These are phyloP conservation scores for Auxenochlorella protothecoides DNA, from an alignment of 139 green algal genomes.

Conservation along the genomic window DNA sequence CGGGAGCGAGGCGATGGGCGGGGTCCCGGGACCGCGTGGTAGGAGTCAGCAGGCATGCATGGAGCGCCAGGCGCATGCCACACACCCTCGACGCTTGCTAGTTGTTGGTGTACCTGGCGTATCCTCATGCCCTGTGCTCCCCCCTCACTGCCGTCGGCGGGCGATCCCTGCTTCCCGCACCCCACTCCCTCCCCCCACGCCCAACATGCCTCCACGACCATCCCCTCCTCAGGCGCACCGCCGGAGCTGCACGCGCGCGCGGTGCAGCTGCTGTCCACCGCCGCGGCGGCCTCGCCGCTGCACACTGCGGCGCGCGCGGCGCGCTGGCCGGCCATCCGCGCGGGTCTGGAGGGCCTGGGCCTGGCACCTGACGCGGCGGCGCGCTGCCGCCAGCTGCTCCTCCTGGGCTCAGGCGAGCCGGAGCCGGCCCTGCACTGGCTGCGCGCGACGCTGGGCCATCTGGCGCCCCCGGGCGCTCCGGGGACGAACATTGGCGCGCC, in stretches of 20 bases:
- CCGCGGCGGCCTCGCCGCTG: conserved; percentile 16
- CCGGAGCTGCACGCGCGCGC: conserved; percentile 25
- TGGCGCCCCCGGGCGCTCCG: not conserved
- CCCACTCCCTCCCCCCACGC: conserved; percentile 1
- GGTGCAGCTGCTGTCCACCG: conserved; percentile 39
- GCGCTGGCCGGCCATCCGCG: conserved; percentile 46
- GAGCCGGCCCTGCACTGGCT: conserved; percentile 21
- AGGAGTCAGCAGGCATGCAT: no score
- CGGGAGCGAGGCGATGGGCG: no score
- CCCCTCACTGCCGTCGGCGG: not conserved
- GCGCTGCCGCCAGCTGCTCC: conserved; percentile 40
- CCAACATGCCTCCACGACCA: no score
- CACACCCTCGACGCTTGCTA: no score
- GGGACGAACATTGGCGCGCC: not conserved
- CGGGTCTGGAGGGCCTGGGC: conserved; percentile 50
- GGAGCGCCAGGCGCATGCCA: no score
- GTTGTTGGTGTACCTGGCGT: not conserved
- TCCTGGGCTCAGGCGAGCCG: conserved; percentile 41
- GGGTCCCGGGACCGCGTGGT: no score
- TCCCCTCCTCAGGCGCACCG: conserved; percentile 1
- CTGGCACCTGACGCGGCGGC: conserved; percentile 34
- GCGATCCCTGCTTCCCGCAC: conserved; percentile 10
- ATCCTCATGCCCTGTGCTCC: not conserved
- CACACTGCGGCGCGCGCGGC: conserved; percentile 16
- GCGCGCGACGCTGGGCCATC: conserved; percentile 12